Base-by-base conservation (phyloP, 2,329 filamentous ascomycete genomes). In the Aspergillus sp. region DNA sequence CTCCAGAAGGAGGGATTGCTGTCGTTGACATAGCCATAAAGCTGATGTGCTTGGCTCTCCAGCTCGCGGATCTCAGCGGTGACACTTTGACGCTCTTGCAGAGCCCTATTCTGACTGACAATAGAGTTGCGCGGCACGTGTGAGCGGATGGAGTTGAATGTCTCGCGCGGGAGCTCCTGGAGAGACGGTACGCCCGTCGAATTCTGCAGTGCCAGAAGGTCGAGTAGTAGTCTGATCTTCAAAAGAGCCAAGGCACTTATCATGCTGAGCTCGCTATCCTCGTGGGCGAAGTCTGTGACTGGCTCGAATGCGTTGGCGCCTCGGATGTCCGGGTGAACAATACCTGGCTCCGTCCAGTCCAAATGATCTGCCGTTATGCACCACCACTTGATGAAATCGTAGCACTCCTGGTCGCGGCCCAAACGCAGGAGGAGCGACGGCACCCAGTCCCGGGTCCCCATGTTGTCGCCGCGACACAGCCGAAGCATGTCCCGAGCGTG, bases 371-470 rank as follows among this genome's bases (percentile, higher is more conserved):
- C 49, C 1, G 39, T 40, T 1, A 46, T 53, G 4, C 39, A 46
- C 53, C 55, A 71, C 66, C 63, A 71, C 47, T 67, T 71, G 43
- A 68, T 20, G 34, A 69, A 69, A 41, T 67, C 61, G 42, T 68
- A 69, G 42, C 58, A 64, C n/a, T 69, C 67, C 43, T 74, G 68
- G 35, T 74, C 69, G 26, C 47, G 53, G 13, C 59, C 58, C 5
- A 74, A 54, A 2, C 68, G 62, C 10, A 75, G 44, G 34, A 64
- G 56, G 7, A 68, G 26, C 0, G 45, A 39, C 0, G 71, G 69
- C 0, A 68, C 36, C 0, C 64, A 13, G 12, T 59, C 26, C 1
- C 68, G 57, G 3, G 69, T 12, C 0, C 62, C 61, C 53, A 69
- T 51, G 36, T 65, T 64, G 41, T 74, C 69, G 8, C 40, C n/a